These are phyloP conservation scores for Gentiana dahurica DNA, from an alignment of 257 asterid species.

Conservation along the genomic window DNA sequence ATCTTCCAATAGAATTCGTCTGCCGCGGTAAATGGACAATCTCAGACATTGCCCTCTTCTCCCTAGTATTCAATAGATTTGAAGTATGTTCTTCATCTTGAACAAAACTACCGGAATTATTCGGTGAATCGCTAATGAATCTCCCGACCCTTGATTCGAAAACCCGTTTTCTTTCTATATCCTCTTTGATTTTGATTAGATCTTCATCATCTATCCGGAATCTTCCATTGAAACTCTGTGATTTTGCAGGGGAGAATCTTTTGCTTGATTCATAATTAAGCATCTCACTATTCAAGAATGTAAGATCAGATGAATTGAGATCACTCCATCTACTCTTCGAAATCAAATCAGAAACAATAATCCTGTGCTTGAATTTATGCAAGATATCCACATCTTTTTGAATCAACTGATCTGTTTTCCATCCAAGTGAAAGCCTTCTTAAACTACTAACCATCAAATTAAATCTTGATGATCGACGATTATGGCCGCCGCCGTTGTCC, in stretches of 20 bases:
- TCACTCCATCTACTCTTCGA: slow-evolving; percentile 49
- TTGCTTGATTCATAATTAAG: slow-evolving; percentile 15
- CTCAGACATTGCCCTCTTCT: slow-evolving; percentile 48
- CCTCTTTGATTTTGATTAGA: background rate
- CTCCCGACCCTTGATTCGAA: slow-evolving; percentile 15
- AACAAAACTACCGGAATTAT: slow-evolving; percentile 5
- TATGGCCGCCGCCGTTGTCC: background rate
- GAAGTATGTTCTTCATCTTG: slow-evolving; percentile 8
- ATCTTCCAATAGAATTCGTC: slow-evolving; percentile 11
- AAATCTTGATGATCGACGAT: background rate
- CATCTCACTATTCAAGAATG: slow-evolving; percentile 38
- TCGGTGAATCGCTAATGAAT: background rate
- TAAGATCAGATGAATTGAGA: slow-evolving; percentile 35
- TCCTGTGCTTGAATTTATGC: slow-evolving; percentile 33
- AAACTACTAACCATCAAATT: slow-evolving; percentile 1
- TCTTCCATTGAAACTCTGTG: background rate
- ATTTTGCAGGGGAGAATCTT: slow-evolving; percentile 11
- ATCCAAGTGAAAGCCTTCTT: background rate
- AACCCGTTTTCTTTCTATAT: background rate
- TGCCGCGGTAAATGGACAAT: slow-evolving; percentile 34
- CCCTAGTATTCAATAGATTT: slow-evolving; percentile 14
- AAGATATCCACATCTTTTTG: background rate
- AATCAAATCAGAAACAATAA: slow-evolving; percentile 36
- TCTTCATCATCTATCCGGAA: slow-evolving; percentile 4
- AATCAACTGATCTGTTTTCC: background rate